Percentiles rank a stretch among this genome's conserved stretches.
phyloP scores from a whole-genome alignment of 192 early-diverging fungal genomes.

The Entophlyctis helioformis region DNA sequence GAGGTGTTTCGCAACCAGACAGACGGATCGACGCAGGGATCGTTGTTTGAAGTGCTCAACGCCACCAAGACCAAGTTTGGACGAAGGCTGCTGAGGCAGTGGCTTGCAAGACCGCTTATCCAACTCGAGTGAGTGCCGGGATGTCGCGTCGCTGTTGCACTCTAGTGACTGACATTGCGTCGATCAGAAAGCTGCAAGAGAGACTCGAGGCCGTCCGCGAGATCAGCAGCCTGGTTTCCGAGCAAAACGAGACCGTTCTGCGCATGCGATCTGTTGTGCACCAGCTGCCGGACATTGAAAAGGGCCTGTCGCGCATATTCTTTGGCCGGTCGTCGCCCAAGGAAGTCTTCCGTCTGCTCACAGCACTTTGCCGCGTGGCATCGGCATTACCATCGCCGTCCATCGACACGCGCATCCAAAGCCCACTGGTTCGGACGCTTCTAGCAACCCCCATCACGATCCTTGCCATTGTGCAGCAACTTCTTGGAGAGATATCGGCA shows the following conservation, averaged over 20 bases:
- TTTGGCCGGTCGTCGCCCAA: conserved; percentile 48
- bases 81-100: conserved; percentile 47
- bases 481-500: too few species aligned
- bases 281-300: conserved; percentile 50
- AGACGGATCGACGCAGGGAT: conserved; percentile 25
- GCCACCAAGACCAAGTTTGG: conserved; percentile 60
- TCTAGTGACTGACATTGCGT: too few species aligned
- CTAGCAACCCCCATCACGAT: too few species aligned
- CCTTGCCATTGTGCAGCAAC: too few species aligned
- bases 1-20: conserved; percentile 52
- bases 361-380: too few species aligned
- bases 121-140: too few species aligned
- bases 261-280: conserved; percentile 31
- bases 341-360: too few species aligned
- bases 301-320: conserved; percentile 49
- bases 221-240: conserved; percentile 14
- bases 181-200: too few species aligned
- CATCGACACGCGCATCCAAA: too few species aligned
- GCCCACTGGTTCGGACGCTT: too few species aligned
- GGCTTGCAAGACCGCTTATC: conserved; percentile 58
- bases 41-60: conserved; percentile 47
- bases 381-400: too few species aligned
- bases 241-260: conserved; percentile 18
- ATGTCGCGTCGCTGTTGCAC: conserved; percentile 34
- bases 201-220: conserved; percentile 53